Base-by-base conservation (phyloP, 495 filamentous ascomycete species). In the Aspergillus affinis region DNA sequence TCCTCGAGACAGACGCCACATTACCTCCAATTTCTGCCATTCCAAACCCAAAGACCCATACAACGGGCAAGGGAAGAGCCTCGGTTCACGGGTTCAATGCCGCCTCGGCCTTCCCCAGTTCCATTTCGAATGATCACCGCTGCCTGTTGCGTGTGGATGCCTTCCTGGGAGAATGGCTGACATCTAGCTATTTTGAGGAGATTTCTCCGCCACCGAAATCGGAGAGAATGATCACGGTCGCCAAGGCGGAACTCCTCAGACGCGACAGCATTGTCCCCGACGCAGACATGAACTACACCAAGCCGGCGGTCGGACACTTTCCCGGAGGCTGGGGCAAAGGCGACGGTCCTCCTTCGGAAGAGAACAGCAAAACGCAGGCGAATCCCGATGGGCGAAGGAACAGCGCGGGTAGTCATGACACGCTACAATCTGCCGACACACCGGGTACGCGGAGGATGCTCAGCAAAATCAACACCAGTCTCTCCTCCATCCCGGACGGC, bases 101-200 rank as follows among this genome's bases (percentile, higher is more conserved):
- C 21, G 55, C 54, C 21, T 23, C 44, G 1, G 20, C 8, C 3
- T n/a, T 45, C 0, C 50, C 60, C 4, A 29, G 45, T 12, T 8
- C 57, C 10, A 57, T 53, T n/a, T 62, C 58, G 46, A 32, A 55
- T 12, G 67, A 63, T 41, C 54, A 59, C 13, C 70, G 74, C 32
- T 70, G 72, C 52, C 60, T 73, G 10, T 63, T 98, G 52, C 88
- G 94, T 2, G 81, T 98, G 7, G 95, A 98, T 74, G 88, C 95
- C 0, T 95, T 93, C 69, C 81, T 98, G 3, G 95, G 95, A 17
- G 94, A 99, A 77, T 99, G 94, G 94, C 80, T 98, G 47, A 88
- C 88, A 5, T 90, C 91, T 5, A 88, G 91, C 67, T 99, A 99
- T 68, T 99, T 90, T 66, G 92, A 93, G 47, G 79, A 88, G 32